Conservation (phyloP, 108 stramenopile species). For the Fragilaria crotonensis region DNA sequence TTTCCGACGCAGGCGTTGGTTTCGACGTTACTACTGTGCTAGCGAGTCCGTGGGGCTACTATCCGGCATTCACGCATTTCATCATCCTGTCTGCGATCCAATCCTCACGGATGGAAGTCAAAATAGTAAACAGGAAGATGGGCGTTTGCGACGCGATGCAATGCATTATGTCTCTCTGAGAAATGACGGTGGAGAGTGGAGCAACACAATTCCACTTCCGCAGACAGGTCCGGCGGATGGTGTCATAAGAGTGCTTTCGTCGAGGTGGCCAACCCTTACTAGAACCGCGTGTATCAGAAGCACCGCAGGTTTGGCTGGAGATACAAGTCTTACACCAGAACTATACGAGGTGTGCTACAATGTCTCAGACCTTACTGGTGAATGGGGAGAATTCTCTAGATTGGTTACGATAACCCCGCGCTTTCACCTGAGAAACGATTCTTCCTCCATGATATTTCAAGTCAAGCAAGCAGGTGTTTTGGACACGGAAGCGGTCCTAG, state of each 20-base stretch:
- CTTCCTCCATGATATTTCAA: slow-evolving; percentile 30
- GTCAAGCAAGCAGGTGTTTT: slow-evolving; percentile 57
- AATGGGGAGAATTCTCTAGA: slow-evolving; percentile 68
- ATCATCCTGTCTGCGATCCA: slow-evolving; percentile 35
- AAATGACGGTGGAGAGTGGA: slow-evolving; percentile 48
- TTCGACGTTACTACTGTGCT: slow-evolving; percentile 15
- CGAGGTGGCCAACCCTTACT: slow-evolving; percentile 54
- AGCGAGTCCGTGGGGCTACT: neutral
- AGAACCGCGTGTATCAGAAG: neutral
- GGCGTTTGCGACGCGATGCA: slow-evolving; percentile 1
- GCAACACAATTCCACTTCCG: slow-evolving; percentile 34
- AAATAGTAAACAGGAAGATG: slow-evolving; percentile 10
- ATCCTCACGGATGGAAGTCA: slow-evolving; percentile 19
- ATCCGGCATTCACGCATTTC: slow-evolving; percentile 38
- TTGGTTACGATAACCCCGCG: slow-evolving; percentile 44
- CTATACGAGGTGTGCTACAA: slow-evolving; percentile 55
- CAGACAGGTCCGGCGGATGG: slow-evolving; percentile 42
- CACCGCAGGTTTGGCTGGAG: neutral
- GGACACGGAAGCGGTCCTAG: slow-evolving; percentile 21
- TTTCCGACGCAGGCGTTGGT: slow-evolving; percentile 56
- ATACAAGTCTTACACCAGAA: slow-evolving; percentile 18
- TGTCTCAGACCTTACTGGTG: slow-evolving; percentile 43
- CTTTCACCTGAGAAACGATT: slow-evolving; percentile 57
- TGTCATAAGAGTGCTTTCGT: slow-evolving; percentile 32
- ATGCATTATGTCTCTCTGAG: slow-evolving; percentile 26